These are phyloP conservation scores for Aspergillus nanangensis DNA, from an alignment of 495 filamentous ascomycete genomes.

Conservation along the genomic window DNA sequence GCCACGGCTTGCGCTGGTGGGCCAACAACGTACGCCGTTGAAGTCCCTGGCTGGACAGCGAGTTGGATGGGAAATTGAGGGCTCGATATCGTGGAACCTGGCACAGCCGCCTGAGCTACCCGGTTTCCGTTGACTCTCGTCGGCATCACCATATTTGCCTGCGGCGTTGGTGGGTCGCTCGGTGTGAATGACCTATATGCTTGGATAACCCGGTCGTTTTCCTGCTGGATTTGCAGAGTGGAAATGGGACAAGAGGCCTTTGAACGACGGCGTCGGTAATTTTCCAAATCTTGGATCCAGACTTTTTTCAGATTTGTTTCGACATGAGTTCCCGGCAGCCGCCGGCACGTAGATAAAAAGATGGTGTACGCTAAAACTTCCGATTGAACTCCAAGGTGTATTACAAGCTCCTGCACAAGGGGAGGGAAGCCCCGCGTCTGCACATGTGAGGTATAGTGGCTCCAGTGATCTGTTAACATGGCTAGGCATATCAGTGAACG, in stretches of 20 bases:
- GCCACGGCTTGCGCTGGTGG: too few species aligned
- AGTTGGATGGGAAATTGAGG: too few species aligned
- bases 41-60: too few species aligned
- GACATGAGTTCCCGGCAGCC: slow-evolving; percentile 12
- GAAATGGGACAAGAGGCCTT: neutral
- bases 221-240: slow-evolving; percentile 6
- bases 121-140: too few species aligned
- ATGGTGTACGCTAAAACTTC: slow-evolving; percentile 53
- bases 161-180: neutral
- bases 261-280: slow-evolving; percentile 11
- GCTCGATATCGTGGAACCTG: too few species aligned
- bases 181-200: slow-evolving; percentile 8
- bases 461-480: slow-evolving; percentile 29
- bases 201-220: slow-evolving; percentile 11
- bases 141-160: too few species aligned
- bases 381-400: slow-evolving; percentile 47
- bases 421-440: slow-evolving; percentile 50
- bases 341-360: slow-evolving; percentile 49
- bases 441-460: slow-evolving; percentile 16
- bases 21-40: too few species aligned
- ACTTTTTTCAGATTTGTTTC: slow-evolving; percentile 15
- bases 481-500: slow-evolving; percentile 30
- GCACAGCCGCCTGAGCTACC: too few species aligned
- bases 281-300: slow-evolving; percentile 13
- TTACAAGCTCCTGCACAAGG: slow-evolving; percentile 54